Base-by-base conservation (phyloP, 805 yeast species). In the Candida gorgasii region DNA sequence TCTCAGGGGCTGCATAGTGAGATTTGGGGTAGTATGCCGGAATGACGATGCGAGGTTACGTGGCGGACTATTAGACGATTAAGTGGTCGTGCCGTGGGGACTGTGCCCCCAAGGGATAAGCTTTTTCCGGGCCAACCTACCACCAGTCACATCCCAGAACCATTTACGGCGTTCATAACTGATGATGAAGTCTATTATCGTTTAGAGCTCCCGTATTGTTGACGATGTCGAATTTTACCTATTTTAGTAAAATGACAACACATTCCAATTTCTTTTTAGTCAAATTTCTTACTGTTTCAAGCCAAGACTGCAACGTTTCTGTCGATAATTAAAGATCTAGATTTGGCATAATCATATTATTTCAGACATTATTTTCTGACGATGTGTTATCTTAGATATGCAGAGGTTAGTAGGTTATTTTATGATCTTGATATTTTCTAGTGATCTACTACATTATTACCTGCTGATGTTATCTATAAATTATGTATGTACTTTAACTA, bases 1-100 rank as follows among this genome's bases (percentile, higher is more conserved):
- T 22, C 11, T 9, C 40, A 27, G 40, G 40, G 22, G 32, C 28
- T 37, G 34, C 14, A 22, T 26, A 36, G 32, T 24, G 28, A 36
- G 8, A 26, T 7, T 12, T 15, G n/a, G n/a, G 26, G 28, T 18
- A 22, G 23, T 22, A 34, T 20, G 22, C 18, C 20, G 37, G 37
- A 34, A 17, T 15, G 28, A 11, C 12, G 28, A 24, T 24, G n/a
- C 7, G n/a, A 24, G 12, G n/a, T 24, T 24, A 7, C 28, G 28
- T 24, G 28, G 28, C n/a, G n/a, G n/a, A n/a, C n/a, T n/a, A n/a
- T 24, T 24, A 24, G n/a, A 24, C n/a, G 28, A 13, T 24, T 24
- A 24, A 24, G n/a, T 13, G 12, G 28, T 24, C 28, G 28, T 24
- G 28, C 28, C 7, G 12, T 7, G 7, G n/a, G n/a, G n/a, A n/a